phyloP scores from a whole-genome alignment of 768 basidiomycete genomes.

The Amanita exitialis region DNA sequence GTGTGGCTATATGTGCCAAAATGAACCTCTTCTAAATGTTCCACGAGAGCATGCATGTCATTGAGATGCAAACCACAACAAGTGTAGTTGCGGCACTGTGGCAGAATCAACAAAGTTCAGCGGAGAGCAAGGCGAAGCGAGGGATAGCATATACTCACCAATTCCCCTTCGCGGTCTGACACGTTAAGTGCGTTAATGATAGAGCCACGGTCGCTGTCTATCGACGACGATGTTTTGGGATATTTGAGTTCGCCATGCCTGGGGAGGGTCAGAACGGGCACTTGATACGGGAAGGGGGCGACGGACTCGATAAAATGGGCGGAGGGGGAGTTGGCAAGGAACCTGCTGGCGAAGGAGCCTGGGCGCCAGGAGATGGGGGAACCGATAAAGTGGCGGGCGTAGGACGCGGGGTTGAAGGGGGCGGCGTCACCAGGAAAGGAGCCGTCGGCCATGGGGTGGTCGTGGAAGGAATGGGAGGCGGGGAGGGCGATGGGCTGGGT shows the following conservation, averaged over 20 bases:
- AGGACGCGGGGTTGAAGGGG: constrained; percentile 58
- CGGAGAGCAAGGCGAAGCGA: neutral
- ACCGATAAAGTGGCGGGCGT: constrained; percentile 58
- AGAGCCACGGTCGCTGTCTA: constrained; percentile 45
- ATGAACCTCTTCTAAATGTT: constrained; percentile 89
- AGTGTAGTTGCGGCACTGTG: constrained; percentile 75
- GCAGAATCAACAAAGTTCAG: neutral
- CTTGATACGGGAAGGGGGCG: neutral
- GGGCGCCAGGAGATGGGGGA: constrained; percentile 66
- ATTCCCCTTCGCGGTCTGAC: constrained; percentile 63
- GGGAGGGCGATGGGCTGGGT: constrained; percentile 42
- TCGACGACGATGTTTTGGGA: constrained; percentile 34
- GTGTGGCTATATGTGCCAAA: constrained; percentile 57
- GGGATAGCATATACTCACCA: constrained; percentile 30
- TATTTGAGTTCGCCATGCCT: constrained; percentile 23
- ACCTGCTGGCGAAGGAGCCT: constrained; percentile 54
- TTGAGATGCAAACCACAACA: constrained; percentile 76
- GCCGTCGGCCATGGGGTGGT: constrained; percentile 35
- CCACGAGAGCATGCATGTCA: constrained; percentile 54
- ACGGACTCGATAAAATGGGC: constrained; percentile 61
- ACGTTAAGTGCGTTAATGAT: constrained; percentile 59
- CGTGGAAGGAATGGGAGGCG: constrained; percentile 11
- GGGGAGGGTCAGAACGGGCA: neutral
- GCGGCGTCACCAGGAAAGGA: constrained; percentile 38
- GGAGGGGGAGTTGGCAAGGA: constrained; percentile 55